These are phyloP conservation scores for Arabis alpina DNA, from an alignment of 345 rosid species.

Conservation along the genomic window DNA sequence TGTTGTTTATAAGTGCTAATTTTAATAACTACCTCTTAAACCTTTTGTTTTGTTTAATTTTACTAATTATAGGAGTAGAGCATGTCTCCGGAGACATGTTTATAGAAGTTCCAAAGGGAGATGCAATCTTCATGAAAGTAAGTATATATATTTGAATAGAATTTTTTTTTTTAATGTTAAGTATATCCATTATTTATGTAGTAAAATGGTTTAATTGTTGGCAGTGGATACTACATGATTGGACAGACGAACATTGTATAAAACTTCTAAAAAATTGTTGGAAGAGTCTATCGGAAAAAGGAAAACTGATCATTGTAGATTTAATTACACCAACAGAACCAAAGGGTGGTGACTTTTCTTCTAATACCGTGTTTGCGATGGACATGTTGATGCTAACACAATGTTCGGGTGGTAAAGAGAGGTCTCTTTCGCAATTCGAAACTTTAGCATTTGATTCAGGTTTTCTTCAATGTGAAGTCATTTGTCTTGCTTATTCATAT, in stretches of 20 bases:
- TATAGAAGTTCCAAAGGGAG: slow-evolving; percentile 62
- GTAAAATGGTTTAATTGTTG: not conserved
- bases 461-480: slow-evolving; percentile 39
- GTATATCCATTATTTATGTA: not conserved
- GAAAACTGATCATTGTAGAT: slow-evolving; percentile 52
- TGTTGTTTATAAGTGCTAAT: not conserved
- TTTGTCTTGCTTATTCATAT: slow-evolving; percentile 12
- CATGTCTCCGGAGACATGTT: slow-evolving; percentile 90
- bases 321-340: slow-evolving; percentile 42
- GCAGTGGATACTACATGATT: slow-evolving; percentile 52
- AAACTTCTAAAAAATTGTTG: slow-evolving; percentile 52
- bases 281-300: slow-evolving; percentile 44
- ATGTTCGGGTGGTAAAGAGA: slow-evolving; percentile 51
- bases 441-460: slow-evolving; percentile 48
- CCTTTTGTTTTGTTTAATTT: not conserved
- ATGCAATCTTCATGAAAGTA: slow-evolving; percentile 84
- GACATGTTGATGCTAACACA: slow-evolving; percentile 52
- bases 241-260: slow-evolving; percentile 52
- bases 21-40: not conserved
- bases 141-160: not conserved
- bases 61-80: slow-evolving; percentile 55
- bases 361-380: slow-evolving; percentile 37
- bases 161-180: too few species aligned
- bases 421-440: slow-evolving; percentile 46
- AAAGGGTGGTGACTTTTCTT: slow-evolving; percentile 30